A percentile compares a stretch with the other conserved stretches of the same genome.
phyloP scores from a whole-genome alignment of 768 basidiomycete genomes.

The Lactarius hatsudake region DNA sequence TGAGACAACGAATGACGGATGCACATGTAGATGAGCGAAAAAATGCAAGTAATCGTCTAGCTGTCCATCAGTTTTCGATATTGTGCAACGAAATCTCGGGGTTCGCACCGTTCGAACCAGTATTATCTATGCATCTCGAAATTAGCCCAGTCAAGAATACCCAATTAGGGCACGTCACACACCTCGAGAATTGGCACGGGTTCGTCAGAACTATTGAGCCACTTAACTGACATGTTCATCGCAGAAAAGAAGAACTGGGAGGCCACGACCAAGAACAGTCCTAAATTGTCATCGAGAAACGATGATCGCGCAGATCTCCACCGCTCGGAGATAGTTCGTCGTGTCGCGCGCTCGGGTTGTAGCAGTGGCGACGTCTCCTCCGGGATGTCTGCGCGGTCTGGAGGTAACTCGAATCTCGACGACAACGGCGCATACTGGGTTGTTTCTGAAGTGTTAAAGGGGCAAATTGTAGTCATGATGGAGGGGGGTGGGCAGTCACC shows the following conservation, averaged over 20 bases:
- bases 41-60: constrained; percentile 51
- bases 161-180: background rate
- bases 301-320: background rate
- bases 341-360: background rate
- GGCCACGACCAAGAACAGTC: background rate
- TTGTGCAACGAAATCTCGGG: background rate
- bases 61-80: background rate
- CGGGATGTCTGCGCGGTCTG: background rate
- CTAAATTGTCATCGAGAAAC: background rate
- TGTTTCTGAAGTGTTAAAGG: background rate
- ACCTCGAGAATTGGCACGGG: background rate
- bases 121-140: constrained; percentile 43
- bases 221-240: background rate
- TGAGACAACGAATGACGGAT: background rate
- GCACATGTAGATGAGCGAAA: constrained; percentile 51
- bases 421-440: background rate
- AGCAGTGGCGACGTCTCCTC: background rate
- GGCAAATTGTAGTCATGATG: background rate
- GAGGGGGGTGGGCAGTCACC: background rate
- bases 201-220: background rate
- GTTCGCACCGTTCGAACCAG: constrained; percentile 54
- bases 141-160: background rate
- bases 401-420: background rate
- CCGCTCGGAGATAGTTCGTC: background rate
- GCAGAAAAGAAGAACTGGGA: background rate